Conservation (phyloP, 495 filamentous ascomycete genomes). For the Xylaria intraflava region DNA sequence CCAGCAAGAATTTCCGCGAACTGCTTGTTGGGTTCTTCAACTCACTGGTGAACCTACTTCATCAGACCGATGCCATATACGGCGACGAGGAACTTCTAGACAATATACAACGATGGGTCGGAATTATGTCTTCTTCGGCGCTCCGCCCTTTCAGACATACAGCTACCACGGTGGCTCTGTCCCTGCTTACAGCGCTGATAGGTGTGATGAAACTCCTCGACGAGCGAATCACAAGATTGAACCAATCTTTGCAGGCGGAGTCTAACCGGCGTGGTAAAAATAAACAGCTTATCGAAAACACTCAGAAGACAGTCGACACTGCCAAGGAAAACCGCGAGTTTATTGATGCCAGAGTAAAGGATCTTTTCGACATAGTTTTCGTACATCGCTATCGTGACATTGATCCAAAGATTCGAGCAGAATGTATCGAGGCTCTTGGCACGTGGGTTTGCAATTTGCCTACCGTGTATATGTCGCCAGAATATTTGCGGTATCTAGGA, state of each 20-base stretch:
- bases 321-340: conserved; percentile 56
- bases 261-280: conserved; percentile 64
- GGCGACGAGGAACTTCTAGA: conserved; percentile 68
- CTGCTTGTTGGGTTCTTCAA: conserved; percentile 72
- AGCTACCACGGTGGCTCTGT: conserved; percentile 70
- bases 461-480: conserved; percentile 77
- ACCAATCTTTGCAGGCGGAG: conserved; percentile 72
- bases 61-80: conserved; percentile 69
- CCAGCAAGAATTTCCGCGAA: conserved; percentile 63
- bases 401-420: conserved; percentile 75
- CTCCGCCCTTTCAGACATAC: conserved; percentile 91
- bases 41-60: conserved; percentile 63
- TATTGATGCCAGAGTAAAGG: conserved; percentile 62
- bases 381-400: conserved; percentile 93
- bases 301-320: conserved; percentile 58
- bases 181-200: conserved; percentile 64
- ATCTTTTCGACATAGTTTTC: conserved; percentile 84
- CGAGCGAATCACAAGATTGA: conserved; percentile 59
- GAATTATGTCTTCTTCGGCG: conserved; percentile 72
- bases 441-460: conserved; percentile 79
- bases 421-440: conserved; percentile 77
- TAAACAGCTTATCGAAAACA: conserved; percentile 55
- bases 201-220: conserved; percentile 65
- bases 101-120: conserved; percentile 79
- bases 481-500: conserved; percentile 85